phyloP scores from a whole-genome alignment of 495 filamentous ascomycete species.

The Delitschia confertaspora region DNA sequence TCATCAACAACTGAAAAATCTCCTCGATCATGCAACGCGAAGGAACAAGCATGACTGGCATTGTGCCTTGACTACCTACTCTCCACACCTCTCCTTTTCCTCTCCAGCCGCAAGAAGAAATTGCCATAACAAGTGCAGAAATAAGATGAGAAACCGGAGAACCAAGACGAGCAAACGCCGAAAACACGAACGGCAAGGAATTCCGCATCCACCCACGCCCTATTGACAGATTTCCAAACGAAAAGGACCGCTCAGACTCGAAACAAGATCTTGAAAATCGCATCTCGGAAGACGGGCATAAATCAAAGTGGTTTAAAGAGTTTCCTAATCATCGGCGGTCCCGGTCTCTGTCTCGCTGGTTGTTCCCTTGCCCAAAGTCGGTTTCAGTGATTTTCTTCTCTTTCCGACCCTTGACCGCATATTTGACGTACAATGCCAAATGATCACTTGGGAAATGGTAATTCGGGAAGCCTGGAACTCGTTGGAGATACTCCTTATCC shows the following conservation, averaged over 20 bases:
- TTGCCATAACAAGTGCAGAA: no score
- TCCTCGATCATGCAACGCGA: not conserved
- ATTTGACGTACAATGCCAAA: conserved; percentile 84
- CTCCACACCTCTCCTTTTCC: no score
- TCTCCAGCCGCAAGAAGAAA: no score
- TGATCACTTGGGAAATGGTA: conserved; percentile 97
- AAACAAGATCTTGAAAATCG: conserved; percentile 2
- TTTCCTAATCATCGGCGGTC: conserved; percentile 12
- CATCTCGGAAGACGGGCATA: no score
- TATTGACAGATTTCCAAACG: conserved; percentile 16
- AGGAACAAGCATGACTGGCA: no score
- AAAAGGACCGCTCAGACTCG: no score
- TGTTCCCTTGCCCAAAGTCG: conserved; percentile 47
- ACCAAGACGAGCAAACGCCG: no score
- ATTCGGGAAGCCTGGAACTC: conserved; percentile 91
- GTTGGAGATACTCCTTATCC: conserved; percentile 79
- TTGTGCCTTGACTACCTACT: no score
- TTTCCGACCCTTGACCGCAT: conserved; percentile 78
- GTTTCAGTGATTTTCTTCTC: conserved; percentile 66
- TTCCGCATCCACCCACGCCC: no score
- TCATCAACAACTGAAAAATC: not conserved
- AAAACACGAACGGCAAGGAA: no score
- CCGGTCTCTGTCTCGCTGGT: conserved; percentile 33
- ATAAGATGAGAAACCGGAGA: no score
- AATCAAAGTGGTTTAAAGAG: no score